phyloP scores from a whole-genome alignment of 768 basidiomycete species.

The Nidula microcarpa region DNA sequence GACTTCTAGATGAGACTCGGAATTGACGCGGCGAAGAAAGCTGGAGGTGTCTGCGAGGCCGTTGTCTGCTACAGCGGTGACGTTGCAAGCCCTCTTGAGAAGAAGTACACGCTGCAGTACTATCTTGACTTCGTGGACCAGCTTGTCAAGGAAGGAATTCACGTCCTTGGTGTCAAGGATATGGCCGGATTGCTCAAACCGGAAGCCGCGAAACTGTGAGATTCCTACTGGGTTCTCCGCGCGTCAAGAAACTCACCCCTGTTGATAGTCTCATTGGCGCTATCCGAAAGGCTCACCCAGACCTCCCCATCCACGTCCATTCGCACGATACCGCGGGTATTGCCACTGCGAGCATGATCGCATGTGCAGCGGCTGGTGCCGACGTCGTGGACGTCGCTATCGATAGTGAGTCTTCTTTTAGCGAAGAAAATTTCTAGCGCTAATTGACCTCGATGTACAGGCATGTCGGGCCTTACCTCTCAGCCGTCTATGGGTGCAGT shows the following conservation, averaged over 20 bases:
- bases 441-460: conserved; percentile 33
- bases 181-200: conserved; percentile 98
- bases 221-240: not conserved
- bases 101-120: conserved; percentile 96
- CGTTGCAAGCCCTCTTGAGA: conserved; percentile 90
- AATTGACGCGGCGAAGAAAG: conserved; percentile 99
- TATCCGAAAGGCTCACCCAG: conserved; percentile 94
- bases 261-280: conserved; percentile 80
- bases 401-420: conserved; percentile 65
- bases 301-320: conserved; percentile 98
- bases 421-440: conserved; percentile 8
- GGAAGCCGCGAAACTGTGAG: conserved; percentile 85
- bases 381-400: conserved; percentile 98
- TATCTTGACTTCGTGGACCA: conserved; percentile 95
- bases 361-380: conserved; percentile 93
- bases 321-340: conserved; percentile 99
- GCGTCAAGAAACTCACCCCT: not conserved
- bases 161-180: conserved; percentile 97
- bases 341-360: conserved; percentile 95
- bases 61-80: conserved; percentile 99
- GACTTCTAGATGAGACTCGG: conserved; percentile 83
- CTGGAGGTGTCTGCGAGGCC: conserved; percentile 96
- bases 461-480: conserved; percentile 97
- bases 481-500: conserved; percentile 99
- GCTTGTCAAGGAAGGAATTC: conserved; percentile 92